Evolutionary conservation across 1,139 yeast genomes (phyloP).

Genomic region (Lodderomyces jiufengensis): DNA sequence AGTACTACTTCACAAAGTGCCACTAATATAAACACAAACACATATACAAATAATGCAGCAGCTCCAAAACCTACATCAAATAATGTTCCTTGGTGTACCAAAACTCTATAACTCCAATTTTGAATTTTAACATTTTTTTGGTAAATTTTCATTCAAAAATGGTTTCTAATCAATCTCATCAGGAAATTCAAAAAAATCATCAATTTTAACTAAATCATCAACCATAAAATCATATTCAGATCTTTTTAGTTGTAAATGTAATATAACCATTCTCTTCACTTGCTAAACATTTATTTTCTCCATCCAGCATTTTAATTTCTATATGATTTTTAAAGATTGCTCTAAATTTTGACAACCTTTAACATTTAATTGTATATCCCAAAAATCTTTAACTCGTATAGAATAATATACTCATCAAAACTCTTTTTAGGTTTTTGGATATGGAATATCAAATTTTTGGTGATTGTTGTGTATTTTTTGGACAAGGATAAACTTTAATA

Average conservation of each 20-base stretch:
- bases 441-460: too few species aligned
- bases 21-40: too few species aligned
- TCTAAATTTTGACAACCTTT: slow-evolving; percentile 71
- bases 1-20: too few species aligned
- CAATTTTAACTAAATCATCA: slow-evolving; percentile 85
- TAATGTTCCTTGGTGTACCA: slow-evolving; percentile 94
- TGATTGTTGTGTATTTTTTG: too few species aligned
- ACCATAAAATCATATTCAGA: slow-evolving; percentile 92
- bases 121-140: slow-evolving; percentile 41
- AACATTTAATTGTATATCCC: slow-evolving; percentile 97
- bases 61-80: too few species aligned
- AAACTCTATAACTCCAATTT: slow-evolving; percentile 80
- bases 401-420: too few species aligned
- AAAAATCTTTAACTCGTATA: slow-evolving; percentile 86
- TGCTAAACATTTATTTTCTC: slow-evolving; percentile 95
- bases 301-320: slow-evolving; percentile 84
- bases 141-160: slow-evolving; percentile 62
- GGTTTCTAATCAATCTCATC: slow-evolving; percentile 77
- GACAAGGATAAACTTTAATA: too few species aligned
- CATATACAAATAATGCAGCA: too few species aligned
- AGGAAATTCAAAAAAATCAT: slow-evolving; percentile 90
- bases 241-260: slow-evolving; percentile 88
- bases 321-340: slow-evolving; percentile 84
- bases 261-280: slow-evolving; percentile 72
- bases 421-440: too few species aligned